phyloP scores from a whole-genome alignment of 768 basidiomycete species.

The Tulasnella sp. region DNA sequence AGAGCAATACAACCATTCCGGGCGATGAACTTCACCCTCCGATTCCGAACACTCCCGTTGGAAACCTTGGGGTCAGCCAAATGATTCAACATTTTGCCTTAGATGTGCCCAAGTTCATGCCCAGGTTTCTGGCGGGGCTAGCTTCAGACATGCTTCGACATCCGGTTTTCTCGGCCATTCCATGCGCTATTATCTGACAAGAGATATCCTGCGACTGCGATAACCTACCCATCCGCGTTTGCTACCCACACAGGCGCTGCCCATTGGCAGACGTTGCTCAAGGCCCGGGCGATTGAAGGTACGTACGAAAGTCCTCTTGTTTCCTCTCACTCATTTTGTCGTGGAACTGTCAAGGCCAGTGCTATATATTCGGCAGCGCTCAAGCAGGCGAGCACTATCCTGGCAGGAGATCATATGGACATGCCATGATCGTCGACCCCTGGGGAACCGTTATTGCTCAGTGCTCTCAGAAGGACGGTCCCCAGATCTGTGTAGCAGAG shows the following conservation, averaged over 20 bases:
- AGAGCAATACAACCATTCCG: constrained; percentile 13
- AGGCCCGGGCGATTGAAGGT: constrained; percentile 20
- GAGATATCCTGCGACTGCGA: constrained; percentile 1
- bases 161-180: constrained; percentile 16
- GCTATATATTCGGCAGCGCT: constrained; percentile 20
- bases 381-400: constrained; percentile 20
- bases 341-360: constrained; percentile 12
- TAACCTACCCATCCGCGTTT: constrained; percentile 20
- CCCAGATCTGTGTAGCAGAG: constrained; percentile 17
- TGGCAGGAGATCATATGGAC: constrained; percentile 17
- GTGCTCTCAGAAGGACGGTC: constrained; percentile 9
- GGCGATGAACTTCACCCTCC: constrained; percentile 8
- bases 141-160: constrained; percentile 20
- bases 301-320: background rate
- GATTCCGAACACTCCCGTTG: constrained; percentile 16
- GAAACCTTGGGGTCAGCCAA: constrained; percentile 16
- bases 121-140: constrained; percentile 7
- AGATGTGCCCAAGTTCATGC: too few species aligned
- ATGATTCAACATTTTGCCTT: background rate
- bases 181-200: background rate
- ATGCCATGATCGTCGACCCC: constrained; percentile 21
- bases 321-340: background rate
- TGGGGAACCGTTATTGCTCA: constrained; percentile 21
- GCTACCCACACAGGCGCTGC: constrained; percentile 18
- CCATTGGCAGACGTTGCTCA: constrained; percentile 19